phyloP scores from a whole-genome alignment of 768 basidiomycete species.

The Rhodosporidiobolus sp. region DNA sequence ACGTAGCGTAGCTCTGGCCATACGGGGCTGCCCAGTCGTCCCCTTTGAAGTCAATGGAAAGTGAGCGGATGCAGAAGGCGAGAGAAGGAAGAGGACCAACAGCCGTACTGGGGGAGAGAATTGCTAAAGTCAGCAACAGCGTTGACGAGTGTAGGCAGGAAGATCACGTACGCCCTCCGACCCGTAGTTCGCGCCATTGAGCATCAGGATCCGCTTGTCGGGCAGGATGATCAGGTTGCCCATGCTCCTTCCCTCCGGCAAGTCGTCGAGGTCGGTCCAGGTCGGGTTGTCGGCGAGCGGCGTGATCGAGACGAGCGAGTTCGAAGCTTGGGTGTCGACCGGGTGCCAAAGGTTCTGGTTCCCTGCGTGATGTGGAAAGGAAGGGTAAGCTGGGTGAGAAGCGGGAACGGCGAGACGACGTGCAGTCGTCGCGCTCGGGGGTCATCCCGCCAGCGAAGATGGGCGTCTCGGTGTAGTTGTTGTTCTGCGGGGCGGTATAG shows the following conservation, averaged over 20 bases:
- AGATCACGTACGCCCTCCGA: constrained; percentile 3
- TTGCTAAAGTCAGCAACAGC: too few relatives aligned
- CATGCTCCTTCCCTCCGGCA: constrained; percentile 62
- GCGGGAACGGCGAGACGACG: too few relatives aligned
- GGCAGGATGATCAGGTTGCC: constrained; percentile 45
- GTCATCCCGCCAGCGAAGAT: constrained; percentile 84
- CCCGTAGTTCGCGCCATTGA: constrained; percentile 23
- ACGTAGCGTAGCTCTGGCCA: constrained; percentile 61
- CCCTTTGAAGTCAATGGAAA: too few relatives aligned
- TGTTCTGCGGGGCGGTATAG: constrained; percentile 54
- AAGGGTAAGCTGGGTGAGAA: background rate
- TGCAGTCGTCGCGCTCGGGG: constrained; percentile 59
- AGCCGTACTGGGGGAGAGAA: constrained; percentile 51
- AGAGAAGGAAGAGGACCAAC: constrained; percentile 44
- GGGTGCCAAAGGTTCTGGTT: constrained; percentile 27
- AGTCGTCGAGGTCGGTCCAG: constrained; percentile 67
- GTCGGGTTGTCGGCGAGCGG: constrained; percentile 64
- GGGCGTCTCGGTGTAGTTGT: constrained; percentile 77
- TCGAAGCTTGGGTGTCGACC: constrained; percentile 25
- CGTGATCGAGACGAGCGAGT: constrained; percentile 75
- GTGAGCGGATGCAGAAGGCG: background rate
- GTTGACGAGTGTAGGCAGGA: background rate
- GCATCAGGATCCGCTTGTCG: constrained; percentile 12
- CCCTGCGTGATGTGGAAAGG: background rate
- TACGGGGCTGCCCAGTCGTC: constrained; percentile 53